Evolutionary conservation across 805 yeast genomes (phyloP), one percentile per base, ranked within the genome.

Genomic region (Tetrapisispora pingtungensis): DNA sequence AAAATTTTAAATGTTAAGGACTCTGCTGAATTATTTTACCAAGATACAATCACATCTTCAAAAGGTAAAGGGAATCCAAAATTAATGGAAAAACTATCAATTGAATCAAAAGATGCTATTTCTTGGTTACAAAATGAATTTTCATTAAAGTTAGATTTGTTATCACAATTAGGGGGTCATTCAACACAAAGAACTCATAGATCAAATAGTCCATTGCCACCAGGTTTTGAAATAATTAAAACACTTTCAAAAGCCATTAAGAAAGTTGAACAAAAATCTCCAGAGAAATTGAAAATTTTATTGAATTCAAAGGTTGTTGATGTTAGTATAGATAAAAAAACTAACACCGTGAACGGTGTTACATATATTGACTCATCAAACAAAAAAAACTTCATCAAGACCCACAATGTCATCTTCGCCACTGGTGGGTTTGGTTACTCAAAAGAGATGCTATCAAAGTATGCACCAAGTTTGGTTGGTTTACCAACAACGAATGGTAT

Each of bases 121-220:
- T 75, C 75, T 40, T 85, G 94, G 90, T 70, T 85, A 42, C 82
- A 81, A 51, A 71, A 74, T 27, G 73, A 71, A 4, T 77, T 84
- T 52, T 72, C 70, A 7, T 64, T 84, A 41, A 84, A 80, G 53
- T 65, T 85, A 45, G 73, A 83, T 7, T 68, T 80, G 14, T 82
- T 85, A 12, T 74, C 85, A n/a, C 75, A 84, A 53, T 63, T 85
- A 36, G 95, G 95, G 24, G 95, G 95, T 3, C 94, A 85, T 57
- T 79, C 88, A 1, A 77, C 72, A 41, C 79, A 86, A 18, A 71
- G 95, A 60, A 85, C 95, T 1, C 95, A 85, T 59, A 72, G 94
- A 53, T 89, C 94, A 1, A 73, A 75, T 7, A 70, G 71, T 1
- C 69, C 67, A 12, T 56, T 74, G 15, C 80, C 81, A 13, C 83